Base-by-base conservation (phyloP, 176 grass and related monocot genomes). In the Oryza coarctata region DNA sequence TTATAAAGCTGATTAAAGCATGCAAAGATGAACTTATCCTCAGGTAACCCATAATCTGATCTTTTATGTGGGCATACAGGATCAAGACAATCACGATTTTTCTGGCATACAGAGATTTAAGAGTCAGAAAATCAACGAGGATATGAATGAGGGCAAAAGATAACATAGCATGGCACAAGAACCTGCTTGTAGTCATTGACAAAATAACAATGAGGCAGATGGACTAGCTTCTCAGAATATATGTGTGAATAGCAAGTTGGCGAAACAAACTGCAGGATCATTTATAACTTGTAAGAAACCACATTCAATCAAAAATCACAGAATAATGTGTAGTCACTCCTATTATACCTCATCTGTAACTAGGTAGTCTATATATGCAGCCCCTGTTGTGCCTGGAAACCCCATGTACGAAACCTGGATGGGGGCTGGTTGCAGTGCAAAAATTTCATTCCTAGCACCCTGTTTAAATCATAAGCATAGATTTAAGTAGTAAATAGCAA, bases 1-100 rank as follows among this genome's bases (percentile, higher is more conserved):
- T 97, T 97, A 63, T 97, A 97, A 86, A 97, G 88, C 80, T 97
- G 94, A 84, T 92, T 97, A 86, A 97, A 97, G 82, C 94, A 97
- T 55, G 94, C 94, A 85, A 97, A 97, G 82, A 97, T 89, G 84
- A 97, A 85, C 78, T 93, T 97, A 91, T 97, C 83, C 25, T 91
- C 88, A 2, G 94, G 90, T 79, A 97, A 78, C 27, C 90, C 90
- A 85, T 97, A 97, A 80, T 97, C 90, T 23, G 94, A 80, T 67
- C 94, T 86, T 86, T 93, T 91, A 76, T 97, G 94, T 55, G 71
- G 88, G 31, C 88, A 89, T 17, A 87, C 17, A 29, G 90, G 84
- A 63, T 33, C 33, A 49, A 97, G 80, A 47, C 92, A 91, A 87
- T 97, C 88, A 74, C 36, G 84, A 78, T 93, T 97, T 82, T 88